Evolutionary conservation across 1,284 basidiomycete genomes (phyloP), one percentile per base, ranked within the genome.

Genomic region (Fomitopsis pinicola): DNA sequence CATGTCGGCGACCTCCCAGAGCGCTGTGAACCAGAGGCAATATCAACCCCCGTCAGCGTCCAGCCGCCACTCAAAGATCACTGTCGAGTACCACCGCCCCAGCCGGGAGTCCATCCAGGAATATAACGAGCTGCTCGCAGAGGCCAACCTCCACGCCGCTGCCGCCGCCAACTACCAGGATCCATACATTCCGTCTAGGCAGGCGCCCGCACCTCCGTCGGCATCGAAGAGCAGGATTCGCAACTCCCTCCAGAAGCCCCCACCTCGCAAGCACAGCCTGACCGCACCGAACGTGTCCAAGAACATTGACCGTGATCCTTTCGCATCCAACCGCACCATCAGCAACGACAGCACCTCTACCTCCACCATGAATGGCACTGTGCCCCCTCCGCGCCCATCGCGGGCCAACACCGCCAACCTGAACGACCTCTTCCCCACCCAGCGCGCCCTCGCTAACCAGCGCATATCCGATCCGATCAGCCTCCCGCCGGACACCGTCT

Each of bases 331-430:
- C 64, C 72, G 76, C 67, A 66, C 71, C 55, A 68, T 63, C 72
- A 69, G 40, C 66, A 68, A 59, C 70, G 67, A 69, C 59, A 68
- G 61, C 68, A 52, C 68, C 50, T 63, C 76, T 12, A 5, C 52
- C 36, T 15, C 52, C 19, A 54, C 52, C 73, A 78, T 75, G 68
- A 74, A 77, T 70, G 68, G 69, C 64, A 72, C 77, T 28, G 73
- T 80, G 4, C 84, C 89, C 1, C 90, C 91, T 17, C 86, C 88
- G 5, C 82, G 91, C 54, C 91, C 91, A 1, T 91, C 90, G 55
- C 82, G 91, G 62, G 88, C 88, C 62, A 93, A 93, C 72, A 93
- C 91, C 9, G 88, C 86, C 46, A 91, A 81, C 61, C 80, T 93
- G 57, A 86, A 82, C 75, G 91, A 92, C 74, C 76, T 92, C 68